Percentiles rank a stretch among this genome's conserved stretches.
These are phyloP conservation scores for Buddleja alternifolia DNA, from an alignment of 257 asterid genomes.

Conservation along the genomic window DNA sequence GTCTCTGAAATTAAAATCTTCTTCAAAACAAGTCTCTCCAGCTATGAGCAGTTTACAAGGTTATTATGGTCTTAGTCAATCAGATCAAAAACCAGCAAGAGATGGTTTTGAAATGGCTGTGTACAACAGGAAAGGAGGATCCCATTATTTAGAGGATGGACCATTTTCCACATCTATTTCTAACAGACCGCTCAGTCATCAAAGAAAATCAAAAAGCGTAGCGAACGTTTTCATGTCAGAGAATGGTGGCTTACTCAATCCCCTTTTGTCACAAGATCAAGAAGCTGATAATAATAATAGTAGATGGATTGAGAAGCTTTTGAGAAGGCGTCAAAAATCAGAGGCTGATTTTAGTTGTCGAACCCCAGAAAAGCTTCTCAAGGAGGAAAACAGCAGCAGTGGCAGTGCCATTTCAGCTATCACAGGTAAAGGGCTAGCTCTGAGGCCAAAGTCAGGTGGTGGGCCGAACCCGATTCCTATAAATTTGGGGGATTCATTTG, in stretches of 20 bases:
- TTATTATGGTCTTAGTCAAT: constrained; percentile 59
- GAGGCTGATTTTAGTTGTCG: constrained; percentile 52
- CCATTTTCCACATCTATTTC: constrained; percentile 38
- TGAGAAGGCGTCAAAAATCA: constrained; percentile 67
- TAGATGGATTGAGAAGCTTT: constrained; percentile 59
- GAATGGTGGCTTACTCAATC: constrained; percentile 44
- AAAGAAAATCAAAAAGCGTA: constrained; percentile 71
- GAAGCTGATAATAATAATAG: constrained; percentile 46
- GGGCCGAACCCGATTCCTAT: constrained; percentile 39
- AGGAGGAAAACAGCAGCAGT: constrained; percentile 62
- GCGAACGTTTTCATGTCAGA: constrained; percentile 56
- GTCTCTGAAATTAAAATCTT: constrained; percentile 64
- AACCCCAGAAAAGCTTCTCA: constrained; percentile 67
- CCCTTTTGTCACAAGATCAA: constrained; percentile 31
- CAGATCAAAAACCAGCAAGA: constrained; percentile 39
- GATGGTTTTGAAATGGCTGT: constrained; percentile 64
- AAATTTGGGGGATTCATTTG: constrained; percentile 46
- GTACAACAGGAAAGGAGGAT: constrained; percentile 53
- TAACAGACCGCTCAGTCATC: constrained; percentile 56
- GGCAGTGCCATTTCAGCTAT: constrained; percentile 57
- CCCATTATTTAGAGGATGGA: constrained; percentile 54
- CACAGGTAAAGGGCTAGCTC: constrained; percentile 67
- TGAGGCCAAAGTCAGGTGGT: constrained; percentile 72
- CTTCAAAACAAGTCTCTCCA: constrained; percentile 62
- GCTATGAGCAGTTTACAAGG: constrained; percentile 79